Evolutionary conservation across 805 yeast genomes (phyloP), one percentile per base, ranked within the genome.

Genomic region (Pichia paraexigua): DNA sequence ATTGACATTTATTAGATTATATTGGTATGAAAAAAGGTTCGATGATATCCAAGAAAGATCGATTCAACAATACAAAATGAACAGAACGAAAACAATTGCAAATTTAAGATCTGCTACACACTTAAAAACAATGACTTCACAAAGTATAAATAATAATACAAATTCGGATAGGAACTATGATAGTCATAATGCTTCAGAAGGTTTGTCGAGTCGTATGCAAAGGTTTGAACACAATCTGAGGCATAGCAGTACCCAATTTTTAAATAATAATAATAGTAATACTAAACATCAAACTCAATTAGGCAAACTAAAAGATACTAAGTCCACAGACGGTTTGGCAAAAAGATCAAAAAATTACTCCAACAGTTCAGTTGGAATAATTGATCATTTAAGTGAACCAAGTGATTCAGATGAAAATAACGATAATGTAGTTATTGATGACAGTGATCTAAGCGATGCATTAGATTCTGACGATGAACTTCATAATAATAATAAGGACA

Each of bases 21-120:
- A 87, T 64, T 87, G 96, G 88, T 94, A 87, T 67, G 96, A 90
- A 64, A 78, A 88, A 57, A 78, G 84, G 59, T 89, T 94, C 67
- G 92, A 88, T 63, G 80, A 84, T 58, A 91, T 94, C 64, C 84
- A 84, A 55, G 79, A 75, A 53, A 76, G 77, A 49, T 87, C 97
- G n/a, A 87, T 85, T 61, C 64, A 79, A 53, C 86, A 91, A 64
- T 85, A 82, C 65, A 79, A 80, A 62, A 82, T 90, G 85, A 79
- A 99, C 60, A 74, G 96, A 54, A 80, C 90, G 0, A 82, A 85
- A 10, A 85, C 94, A 2, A 62, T 84, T 48, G 82, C 85, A 22
- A 83, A 84, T 1, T 56, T 65, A 40, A 54, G 69, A 53, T 58
- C 68, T 0, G 62, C 58, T 43, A 67, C 71, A 1, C 58, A 61